Conservation (phyloP, 108 stramenopile species). For the Nitzschia sp. region DNA sequence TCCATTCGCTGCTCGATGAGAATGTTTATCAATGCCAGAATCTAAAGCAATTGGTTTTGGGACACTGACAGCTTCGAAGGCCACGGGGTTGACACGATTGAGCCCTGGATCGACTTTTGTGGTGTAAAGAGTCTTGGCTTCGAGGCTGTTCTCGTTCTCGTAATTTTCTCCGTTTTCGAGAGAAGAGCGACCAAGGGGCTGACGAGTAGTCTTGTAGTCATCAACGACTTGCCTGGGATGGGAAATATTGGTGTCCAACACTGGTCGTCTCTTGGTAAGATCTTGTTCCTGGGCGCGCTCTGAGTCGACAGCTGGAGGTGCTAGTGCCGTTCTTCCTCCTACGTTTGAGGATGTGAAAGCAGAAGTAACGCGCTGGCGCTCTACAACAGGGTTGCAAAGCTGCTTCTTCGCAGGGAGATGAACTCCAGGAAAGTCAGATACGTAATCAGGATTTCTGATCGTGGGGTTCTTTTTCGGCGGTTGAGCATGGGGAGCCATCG, state of each 20-base stretch:
- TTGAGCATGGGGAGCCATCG: not conserved
- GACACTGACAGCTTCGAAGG: not conserved
- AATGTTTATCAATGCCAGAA: not conserved
- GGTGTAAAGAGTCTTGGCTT: not conserved
- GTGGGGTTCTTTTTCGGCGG: not conserved
- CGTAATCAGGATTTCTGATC: conserved; percentile 11
- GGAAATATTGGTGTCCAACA: not conserved
- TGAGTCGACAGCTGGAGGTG: not conserved
- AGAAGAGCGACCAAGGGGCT: conserved; percentile 5
- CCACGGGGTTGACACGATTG: not conserved
- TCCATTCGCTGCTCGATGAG: not conserved
- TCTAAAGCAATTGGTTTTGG: not conserved
- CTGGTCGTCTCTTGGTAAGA: not conserved
- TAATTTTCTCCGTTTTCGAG: conserved; percentile 9
- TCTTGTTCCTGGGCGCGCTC: not conserved
- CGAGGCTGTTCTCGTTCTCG: not conserved
- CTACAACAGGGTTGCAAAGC: not conserved
- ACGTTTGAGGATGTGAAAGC: not conserved
- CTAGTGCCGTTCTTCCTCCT: conserved; percentile 7
- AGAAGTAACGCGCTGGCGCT: not conserved
- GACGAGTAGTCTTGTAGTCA: not conserved
- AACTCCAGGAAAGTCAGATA: conserved; percentile 29
- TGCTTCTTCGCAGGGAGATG: conserved; percentile 7
- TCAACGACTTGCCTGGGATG: not conserved
- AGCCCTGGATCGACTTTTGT: not conserved